Conservation (phyloP, 2,329 filamentous ascomycete species). For the Aspergillus sp. region DNA sequence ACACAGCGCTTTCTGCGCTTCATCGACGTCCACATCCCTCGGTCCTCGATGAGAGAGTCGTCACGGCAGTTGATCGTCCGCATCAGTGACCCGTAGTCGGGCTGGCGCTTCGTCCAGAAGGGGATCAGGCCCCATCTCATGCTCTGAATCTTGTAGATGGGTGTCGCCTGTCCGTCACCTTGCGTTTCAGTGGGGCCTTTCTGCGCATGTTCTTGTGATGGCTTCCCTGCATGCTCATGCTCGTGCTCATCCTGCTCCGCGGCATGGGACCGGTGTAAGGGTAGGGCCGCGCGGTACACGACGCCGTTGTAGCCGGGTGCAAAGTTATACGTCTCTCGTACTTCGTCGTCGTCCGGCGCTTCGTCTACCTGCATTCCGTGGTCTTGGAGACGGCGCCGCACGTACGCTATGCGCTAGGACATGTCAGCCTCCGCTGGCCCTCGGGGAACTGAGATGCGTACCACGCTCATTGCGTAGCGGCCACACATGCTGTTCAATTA, state of each 20-base stretch:
- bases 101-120: constrained; percentile 85
- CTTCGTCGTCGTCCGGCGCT: constrained; percentile 66
- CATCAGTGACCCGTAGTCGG: constrained; percentile 72
- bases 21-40: constrained; percentile 90
- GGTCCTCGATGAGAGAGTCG: constrained; percentile 72
- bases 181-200: constrained; percentile 1
- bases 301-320: constrained; percentile 82
- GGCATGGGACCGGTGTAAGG: constrained; percentile 52
- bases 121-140: constrained; percentile 98
- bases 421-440: not conserved
- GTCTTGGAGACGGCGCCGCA: constrained; percentile 70
- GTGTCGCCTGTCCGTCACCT: constrained; percentile 38
- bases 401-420: constrained; percentile 68
- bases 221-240: constrained; percentile 7
- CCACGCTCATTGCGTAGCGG: constrained; percentile 62
- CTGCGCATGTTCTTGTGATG: constrained; percentile 10
- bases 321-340: constrained; percentile 84
- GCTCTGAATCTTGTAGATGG: constrained; percentile 72
- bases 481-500: constrained; percentile 60
- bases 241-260: constrained; percentile 11
- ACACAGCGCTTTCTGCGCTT: constrained; percentile 86
- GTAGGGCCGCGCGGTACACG: constrained; percentile 75
- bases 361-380: constrained; percentile 71
- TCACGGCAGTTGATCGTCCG: constrained; percentile 95
- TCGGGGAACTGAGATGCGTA: constrained; percentile 26